Conservation (phyloP, 345 rosid genomes). For the Ceriops zippeliana region DNA sequence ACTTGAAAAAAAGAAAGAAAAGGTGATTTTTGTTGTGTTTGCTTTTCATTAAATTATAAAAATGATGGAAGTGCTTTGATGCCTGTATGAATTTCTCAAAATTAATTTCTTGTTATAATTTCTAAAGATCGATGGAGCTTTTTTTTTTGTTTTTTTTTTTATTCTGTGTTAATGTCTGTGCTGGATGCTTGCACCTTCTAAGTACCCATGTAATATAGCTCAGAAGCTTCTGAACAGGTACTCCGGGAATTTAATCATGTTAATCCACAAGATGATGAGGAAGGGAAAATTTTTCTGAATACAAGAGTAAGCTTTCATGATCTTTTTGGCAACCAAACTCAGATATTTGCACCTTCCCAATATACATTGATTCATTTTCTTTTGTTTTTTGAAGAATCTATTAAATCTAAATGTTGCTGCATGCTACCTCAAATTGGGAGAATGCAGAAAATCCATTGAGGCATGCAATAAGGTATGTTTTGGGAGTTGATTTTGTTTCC, state of each 20-base stretch:
- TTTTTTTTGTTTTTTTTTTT: background rate
- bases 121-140: background rate
- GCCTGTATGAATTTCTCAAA: background rate
- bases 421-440: slow-evolving; percentile 84
- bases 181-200: background rate
- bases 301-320: slow-evolving; percentile 52
- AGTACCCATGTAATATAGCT: background rate
- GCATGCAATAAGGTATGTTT: slow-evolving; percentile 73
- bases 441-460: slow-evolving; percentile 78
- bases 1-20: too few species aligned
- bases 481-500: slow-evolving; percentile 2
- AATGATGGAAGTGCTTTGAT: too few species aligned
- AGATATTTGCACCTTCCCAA: background rate
- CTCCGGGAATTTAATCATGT: slow-evolving; percentile 98
- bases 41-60: background rate
- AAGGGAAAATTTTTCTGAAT: slow-evolving; percentile 72
- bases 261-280: slow-evolving; percentile 93
- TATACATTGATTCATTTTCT: slow-evolving; percentile 9
- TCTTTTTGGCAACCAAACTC: background rate
- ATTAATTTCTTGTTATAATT: background rate
- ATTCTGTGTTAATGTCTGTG: background rate
- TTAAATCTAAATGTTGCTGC: slow-evolving; percentile 87
- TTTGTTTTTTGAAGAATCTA: slow-evolving; percentile 49
- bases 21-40: too few species aligned
- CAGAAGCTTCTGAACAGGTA: slow-evolving; percentile 43